Evolutionary conservation across 345 rosid genomes (phyloP).

Genomic region (Aethionema arabicum): DNA sequence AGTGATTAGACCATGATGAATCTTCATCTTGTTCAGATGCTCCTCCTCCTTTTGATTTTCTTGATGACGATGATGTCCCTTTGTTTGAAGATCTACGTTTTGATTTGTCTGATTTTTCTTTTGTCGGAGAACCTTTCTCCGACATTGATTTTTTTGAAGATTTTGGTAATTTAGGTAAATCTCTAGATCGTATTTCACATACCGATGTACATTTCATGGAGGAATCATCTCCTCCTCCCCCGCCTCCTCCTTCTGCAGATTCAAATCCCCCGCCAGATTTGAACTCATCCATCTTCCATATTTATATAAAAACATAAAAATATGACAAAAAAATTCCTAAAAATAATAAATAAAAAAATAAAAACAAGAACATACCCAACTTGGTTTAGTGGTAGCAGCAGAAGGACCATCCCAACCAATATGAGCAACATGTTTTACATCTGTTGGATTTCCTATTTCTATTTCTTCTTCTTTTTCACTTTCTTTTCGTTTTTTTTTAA

Average conservation of each 20-base stretch:
- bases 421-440: slow-evolving; percentile 93
- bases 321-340: not conserved
- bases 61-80: slow-evolving; percentile 19
- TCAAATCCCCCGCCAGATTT: slow-evolving; percentile 34
- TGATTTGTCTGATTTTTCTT: slow-evolving; percentile 50
- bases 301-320: not conserved
- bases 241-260: slow-evolving; percentile 40
- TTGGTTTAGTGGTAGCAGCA: slow-evolving; percentile 44
- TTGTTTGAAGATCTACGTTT: slow-evolving; percentile 53
- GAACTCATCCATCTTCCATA: slow-evolving; percentile 65
- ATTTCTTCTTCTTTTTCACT: slow-evolving; percentile 77
- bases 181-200: slow-evolving; percentile 47
- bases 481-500: slow-evolving; percentile 39
- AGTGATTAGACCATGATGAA: slow-evolving; percentile 24
- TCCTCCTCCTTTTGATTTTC: slow-evolving; percentile 25
- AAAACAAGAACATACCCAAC: slow-evolving; percentile 47
- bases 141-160: slow-evolving; percentile 30
- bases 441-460: slow-evolving; percentile 79
- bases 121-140: slow-evolving; percentile 41
- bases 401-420: slow-evolving; percentile 86
- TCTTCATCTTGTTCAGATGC: slow-evolving; percentile 14
- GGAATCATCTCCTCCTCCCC: slow-evolving; percentile 39
- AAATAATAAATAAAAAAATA: not conserved
- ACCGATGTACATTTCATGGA: slow-evolving; percentile 47
- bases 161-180: slow-evolving; percentile 35